Evolutionary conservation across 805 yeast species (phyloP).

Genomic region (Yamadazyma scolyti): DNA sequence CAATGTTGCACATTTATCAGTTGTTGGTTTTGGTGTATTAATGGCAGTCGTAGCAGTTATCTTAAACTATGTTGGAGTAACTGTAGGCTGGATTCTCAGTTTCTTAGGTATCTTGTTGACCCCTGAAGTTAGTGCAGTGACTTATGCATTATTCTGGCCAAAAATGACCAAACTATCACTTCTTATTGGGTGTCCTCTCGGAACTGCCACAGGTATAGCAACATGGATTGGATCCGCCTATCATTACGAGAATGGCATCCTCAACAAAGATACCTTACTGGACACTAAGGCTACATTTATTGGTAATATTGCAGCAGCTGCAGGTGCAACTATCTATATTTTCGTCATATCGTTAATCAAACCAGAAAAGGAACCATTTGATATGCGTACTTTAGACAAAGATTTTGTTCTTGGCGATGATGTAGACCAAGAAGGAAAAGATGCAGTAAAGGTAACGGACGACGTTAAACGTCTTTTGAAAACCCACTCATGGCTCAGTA

Average conservation of each 20-base stretch:
- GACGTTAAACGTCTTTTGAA: constrained; percentile 2
- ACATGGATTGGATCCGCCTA: constrained; percentile 37
- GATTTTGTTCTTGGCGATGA: constrained; percentile 9
- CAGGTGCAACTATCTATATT: constrained; percentile 27
- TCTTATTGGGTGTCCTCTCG: constrained; percentile 34
- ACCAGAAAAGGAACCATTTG: constrained; percentile 8
- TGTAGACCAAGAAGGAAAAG: constrained; percentile 9
- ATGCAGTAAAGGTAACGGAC: constrained; percentile 3
- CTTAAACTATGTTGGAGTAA: constrained; percentile 14
- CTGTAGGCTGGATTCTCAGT: constrained; percentile 37
- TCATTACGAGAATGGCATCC: constrained; percentile 29
- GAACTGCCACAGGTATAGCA: constrained; percentile 30
- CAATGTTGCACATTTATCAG: constrained; percentile 17
- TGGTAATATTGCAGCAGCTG: constrained; percentile 36
- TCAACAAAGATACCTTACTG: constrained; percentile 29
- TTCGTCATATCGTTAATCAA: constrained; percentile 6
- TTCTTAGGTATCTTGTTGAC: constrained; percentile 25
- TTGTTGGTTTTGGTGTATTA: constrained; percentile 18
- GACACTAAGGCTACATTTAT: constrained; percentile 39
- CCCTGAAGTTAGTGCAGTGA: constrained; percentile 23
- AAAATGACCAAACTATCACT: constrained; percentile 34
- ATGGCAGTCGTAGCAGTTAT: constrained; percentile 15
- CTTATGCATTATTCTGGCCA: constrained; percentile 23
- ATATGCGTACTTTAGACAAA: constrained; percentile 6
- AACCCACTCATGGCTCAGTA: constrained; percentile 6